A percentile compares a stretch with the other conserved stretches of the same genome.
Evolutionary conservation across 768 basidiomycete genomes (phyloP).

Genomic region (Lepiota subincarnata): DNA sequence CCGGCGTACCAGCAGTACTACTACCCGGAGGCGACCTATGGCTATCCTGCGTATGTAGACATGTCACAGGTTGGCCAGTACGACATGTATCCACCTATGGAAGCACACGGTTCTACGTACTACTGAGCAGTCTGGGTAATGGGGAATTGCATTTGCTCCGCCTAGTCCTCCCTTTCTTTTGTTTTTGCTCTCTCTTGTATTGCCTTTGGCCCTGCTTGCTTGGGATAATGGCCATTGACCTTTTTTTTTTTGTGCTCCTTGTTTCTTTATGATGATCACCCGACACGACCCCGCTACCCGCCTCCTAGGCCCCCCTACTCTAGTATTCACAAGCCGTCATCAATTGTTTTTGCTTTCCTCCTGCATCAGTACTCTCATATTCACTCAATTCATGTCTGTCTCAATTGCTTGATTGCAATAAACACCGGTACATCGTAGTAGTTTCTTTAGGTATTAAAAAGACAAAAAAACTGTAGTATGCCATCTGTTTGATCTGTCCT

Average conservation of each 20-base stretch:
- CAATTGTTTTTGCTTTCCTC: constrained; percentile 8
- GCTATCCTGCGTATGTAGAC: constrained; percentile 66
- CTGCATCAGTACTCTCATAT: constrained; percentile 5
- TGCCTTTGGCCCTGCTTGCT: constrained; percentile 1
- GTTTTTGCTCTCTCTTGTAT: constrained; percentile 20
- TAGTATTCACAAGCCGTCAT: constrained; percentile 13
- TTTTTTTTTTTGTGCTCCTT: constrained; percentile 20
- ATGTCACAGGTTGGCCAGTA: constrained; percentile 62
- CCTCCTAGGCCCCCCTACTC: constrained; percentile 1
- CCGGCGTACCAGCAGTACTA: constrained; percentile 66
- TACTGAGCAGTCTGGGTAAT: constrained; percentile 47
- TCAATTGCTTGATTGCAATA: constrained; percentile 12
- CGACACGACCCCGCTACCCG: constrained; percentile 11
- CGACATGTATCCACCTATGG: constrained; percentile 45
- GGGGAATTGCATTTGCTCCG: constrained; percentile 50
- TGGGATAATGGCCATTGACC: neutral
- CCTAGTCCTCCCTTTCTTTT: constrained; percentile 13
- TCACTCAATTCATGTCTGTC: constrained; percentile 4
- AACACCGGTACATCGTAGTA: constrained; percentile 8
- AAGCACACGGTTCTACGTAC: constrained; percentile 4
- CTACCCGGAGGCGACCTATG: constrained; percentile 60
- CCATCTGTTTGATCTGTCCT: constrained; percentile 17
- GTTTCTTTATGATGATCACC: constrained; percentile 15
- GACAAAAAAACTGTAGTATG: constrained; percentile 12
- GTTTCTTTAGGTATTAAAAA: constrained; percentile 9